These are phyloP conservation scores for Coprinopsis strossmayeri DNA, from an alignment of 768 basidiomycete species.

Conservation along the genomic window DNA sequence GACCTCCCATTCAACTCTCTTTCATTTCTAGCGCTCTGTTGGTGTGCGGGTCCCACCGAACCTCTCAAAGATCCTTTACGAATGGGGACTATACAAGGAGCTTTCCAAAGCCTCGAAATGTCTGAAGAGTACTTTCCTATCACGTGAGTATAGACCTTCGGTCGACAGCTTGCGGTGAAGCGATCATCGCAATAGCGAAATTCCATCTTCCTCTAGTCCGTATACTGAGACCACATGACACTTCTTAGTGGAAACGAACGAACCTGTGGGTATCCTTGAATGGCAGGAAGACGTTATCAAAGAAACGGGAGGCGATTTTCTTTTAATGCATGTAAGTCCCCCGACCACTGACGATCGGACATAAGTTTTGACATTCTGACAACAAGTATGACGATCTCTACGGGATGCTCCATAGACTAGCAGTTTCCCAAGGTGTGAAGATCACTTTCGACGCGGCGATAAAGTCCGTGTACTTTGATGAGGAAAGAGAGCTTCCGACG, in stretches of 20 bases:
- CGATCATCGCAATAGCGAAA: no score
- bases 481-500: conserved; percentile 17
- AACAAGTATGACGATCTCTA: conserved; percentile 47
- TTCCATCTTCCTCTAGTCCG: no score
- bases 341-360: no score
- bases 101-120: conserved; percentile 27
- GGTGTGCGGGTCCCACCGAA: conserved; percentile 49
- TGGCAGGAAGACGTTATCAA: conserved; percentile 45
- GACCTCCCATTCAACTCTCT: not conserved
- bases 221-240: no score
- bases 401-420: conserved; percentile 35
- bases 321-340: conserved; percentile 40
- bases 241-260: conserved; percentile 35
- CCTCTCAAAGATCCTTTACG: conserved; percentile 40
- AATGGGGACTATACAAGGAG: conserved; percentile 43
- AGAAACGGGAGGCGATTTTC: conserved; percentile 42
- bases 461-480: conserved; percentile 21
- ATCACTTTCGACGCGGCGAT: conserved; percentile 27
- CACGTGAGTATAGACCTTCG: conserved; percentile 25
- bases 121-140: conserved; percentile 27
- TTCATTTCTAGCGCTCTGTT: conserved; percentile 21
- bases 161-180: no score
- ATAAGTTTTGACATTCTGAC: no score
- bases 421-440: conserved; percentile 31
- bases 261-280: conserved; percentile 33